Conservation (phyloP, 2,329 filamentous ascomycete genomes). For the Sodiomyces alkalinus region DNA sequence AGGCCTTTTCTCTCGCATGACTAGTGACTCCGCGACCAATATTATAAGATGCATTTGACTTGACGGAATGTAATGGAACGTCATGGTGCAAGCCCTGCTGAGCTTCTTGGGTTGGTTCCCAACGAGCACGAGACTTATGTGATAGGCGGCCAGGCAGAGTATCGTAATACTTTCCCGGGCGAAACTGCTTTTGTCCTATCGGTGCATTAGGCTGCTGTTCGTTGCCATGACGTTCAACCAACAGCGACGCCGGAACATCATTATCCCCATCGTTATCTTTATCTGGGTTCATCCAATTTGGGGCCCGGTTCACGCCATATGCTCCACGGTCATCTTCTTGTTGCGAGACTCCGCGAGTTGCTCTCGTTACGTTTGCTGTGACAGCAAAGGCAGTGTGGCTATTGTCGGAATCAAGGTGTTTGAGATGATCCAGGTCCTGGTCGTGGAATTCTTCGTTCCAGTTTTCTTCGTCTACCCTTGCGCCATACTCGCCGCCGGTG, state of each 20-base stretch:
- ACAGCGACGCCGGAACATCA: conserved; percentile 47
- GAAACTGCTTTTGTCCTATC: no score
- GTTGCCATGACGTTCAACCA: conserved; percentile 35
- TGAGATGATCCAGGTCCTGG: conserved; percentile 29
- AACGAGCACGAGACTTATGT: conserved; percentile 31
- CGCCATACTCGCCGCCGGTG: conserved; percentile 25
- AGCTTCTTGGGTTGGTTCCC: conserved; percentile 36
- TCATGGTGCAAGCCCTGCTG: conserved; percentile 35
- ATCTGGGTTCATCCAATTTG: conserved; percentile 6
- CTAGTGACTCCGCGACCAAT: conserved; percentile 15
- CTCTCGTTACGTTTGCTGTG: conserved; percentile 11
- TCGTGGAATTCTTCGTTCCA: conserved; percentile 34
- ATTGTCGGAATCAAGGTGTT: conserved; percentile 25
- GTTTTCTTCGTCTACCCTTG: conserved; percentile 38
- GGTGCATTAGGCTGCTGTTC: conserved; percentile 2
- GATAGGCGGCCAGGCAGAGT: conserved; percentile 26
- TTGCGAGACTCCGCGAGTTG: no score
- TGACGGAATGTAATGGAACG: conserved; percentile 11
- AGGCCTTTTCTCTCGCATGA: conserved; percentile 53
- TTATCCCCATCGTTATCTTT: conserved; percentile 38
- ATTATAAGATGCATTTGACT: conserved; percentile 14
- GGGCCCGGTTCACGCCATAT: no score
- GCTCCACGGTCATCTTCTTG: no score
- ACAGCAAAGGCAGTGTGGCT: conserved; percentile 29
- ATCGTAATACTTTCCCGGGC: no score